Conservation (phyloP, 345 rosid species). For the Hibiscus trionum region DNA sequence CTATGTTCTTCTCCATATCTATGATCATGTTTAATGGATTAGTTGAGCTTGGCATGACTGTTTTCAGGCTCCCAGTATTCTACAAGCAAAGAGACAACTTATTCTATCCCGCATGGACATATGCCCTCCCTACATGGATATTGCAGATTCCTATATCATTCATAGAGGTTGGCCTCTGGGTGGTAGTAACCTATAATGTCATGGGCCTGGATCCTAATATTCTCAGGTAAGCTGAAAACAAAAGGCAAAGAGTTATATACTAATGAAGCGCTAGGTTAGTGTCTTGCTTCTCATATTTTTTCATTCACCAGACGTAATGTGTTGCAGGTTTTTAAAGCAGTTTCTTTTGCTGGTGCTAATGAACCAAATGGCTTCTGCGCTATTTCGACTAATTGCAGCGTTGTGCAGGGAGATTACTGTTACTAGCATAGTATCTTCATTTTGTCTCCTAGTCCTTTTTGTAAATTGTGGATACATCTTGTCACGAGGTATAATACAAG, state of each 20-base stretch:
- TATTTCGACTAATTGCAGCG: slow-evolving; percentile 50
- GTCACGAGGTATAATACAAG: slow-evolving; percentile 21
- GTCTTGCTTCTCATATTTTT: background rate
- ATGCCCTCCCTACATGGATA: slow-evolving; percentile 74
- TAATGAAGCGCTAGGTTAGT: background rate
- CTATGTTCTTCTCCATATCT: slow-evolving; percentile 47
- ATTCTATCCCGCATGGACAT: slow-evolving; percentile 76
- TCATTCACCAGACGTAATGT: background rate
- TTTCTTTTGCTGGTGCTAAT: slow-evolving; percentile 29
- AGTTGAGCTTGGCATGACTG: slow-evolving; percentile 60
- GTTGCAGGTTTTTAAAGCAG: slow-evolving; percentile 45
- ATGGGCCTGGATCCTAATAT: slow-evolving; percentile 60
- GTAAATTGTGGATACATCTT: slow-evolving; percentile 40
- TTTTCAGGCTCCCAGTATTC: slow-evolving; percentile 70
- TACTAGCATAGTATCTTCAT: slow-evolving; percentile 43
- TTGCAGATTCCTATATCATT: slow-evolving; percentile 64
- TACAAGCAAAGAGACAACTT: slow-evolving; percentile 74
- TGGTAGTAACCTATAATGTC: slow-evolving; percentile 51
- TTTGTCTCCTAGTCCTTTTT: slow-evolving; percentile 33
- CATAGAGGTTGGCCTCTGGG: slow-evolving; percentile 56
- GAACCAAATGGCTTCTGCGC: slow-evolving; percentile 44
- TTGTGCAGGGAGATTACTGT: slow-evolving; percentile 41
- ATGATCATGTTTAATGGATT: slow-evolving; percentile 60
- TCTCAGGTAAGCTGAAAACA: slow-evolving; percentile 36
- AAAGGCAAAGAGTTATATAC: background rate